These are phyloP conservation scores for Alternaria sp. DNA, from an alignment of 2,329 filamentous ascomycete species.

Conservation along the genomic window DNA sequence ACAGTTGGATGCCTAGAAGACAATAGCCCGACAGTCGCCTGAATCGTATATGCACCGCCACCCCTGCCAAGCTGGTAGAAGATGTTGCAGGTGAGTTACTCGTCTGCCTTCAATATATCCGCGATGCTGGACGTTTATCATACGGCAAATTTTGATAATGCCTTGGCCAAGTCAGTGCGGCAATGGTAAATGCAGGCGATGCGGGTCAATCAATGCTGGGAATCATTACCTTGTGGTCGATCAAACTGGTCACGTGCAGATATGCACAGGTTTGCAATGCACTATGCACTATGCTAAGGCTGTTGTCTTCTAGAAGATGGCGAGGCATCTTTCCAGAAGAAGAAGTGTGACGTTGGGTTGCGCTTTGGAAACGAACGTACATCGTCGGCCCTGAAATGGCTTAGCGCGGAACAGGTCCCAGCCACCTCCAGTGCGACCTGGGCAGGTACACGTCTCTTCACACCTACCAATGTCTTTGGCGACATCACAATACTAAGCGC, in stretches of 20 bases:
- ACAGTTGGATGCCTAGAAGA: background rate
- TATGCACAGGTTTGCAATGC: background rate
- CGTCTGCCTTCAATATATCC: background rate
- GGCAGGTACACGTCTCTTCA: no score
- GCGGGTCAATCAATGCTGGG: background rate
- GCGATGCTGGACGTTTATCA: conserved; percentile 1
- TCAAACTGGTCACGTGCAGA: background rate
- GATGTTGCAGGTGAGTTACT: background rate
- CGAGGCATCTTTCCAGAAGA: background rate
- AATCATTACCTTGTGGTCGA: background rate
- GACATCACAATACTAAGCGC: no score
- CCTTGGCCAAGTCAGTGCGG: conserved; percentile 1
- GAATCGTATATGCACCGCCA: conserved; percentile 1
- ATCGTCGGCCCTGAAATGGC: no score
- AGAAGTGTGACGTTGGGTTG: background rate
- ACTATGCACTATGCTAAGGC: background rate
- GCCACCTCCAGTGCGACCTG: no score
- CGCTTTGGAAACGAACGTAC: background rate
- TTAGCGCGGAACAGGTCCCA: no score
- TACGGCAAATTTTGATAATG: conserved; percentile 1
- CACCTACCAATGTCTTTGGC: no score
- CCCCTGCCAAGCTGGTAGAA: background rate
- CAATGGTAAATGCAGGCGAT: background rate
- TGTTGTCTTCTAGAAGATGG: background rate
- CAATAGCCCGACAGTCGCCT: background rate